phyloP scores from a whole-genome alignment of 805 yeast species.

The Wickerhamiella dianesei region DNA sequence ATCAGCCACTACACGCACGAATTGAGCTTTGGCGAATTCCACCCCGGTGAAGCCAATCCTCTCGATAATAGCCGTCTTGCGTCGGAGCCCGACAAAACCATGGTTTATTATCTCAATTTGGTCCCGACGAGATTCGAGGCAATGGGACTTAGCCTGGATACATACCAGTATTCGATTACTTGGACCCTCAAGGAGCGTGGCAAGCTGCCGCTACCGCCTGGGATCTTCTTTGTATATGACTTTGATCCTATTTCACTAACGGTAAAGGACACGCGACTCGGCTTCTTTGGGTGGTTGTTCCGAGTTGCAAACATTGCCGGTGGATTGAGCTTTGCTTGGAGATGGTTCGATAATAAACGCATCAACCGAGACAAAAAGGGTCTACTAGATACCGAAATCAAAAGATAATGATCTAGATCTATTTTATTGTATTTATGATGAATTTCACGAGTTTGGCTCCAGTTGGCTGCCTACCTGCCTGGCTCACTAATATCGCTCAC shows the following conservation, averaged over 20 bases:
- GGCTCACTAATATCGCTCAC: too few species aligned
- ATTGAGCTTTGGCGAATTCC: slow-evolving; percentile 81
- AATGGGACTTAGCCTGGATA: slow-evolving; percentile 58
- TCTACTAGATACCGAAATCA: too few species aligned
- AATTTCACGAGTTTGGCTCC: too few species aligned
- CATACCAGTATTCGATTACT: slow-evolving; percentile 63
- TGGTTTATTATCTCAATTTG: slow-evolving; percentile 57
- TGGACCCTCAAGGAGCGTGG: background rate
- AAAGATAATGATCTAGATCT: too few species aligned
- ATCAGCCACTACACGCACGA: slow-evolving; percentile 78
- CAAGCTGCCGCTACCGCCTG: slow-evolving; percentile 36
- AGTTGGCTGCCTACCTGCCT: too few species aligned
- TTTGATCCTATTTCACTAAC: slow-evolving; percentile 74
- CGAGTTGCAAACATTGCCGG: slow-evolving; percentile 72
- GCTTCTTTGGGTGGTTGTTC: slow-evolving; percentile 65
- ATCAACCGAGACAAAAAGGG: too few species aligned
- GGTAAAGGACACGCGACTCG: slow-evolving; percentile 55
- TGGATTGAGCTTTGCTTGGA: slow-evolving; percentile 39
- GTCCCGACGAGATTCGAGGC: slow-evolving; percentile 62
- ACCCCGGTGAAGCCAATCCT: slow-evolving; percentile 78
- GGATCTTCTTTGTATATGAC: slow-evolving; percentile 70
- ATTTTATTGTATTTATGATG: too few species aligned
- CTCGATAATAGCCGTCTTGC: slow-evolving; percentile 54
- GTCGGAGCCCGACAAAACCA: slow-evolving; percentile 29
- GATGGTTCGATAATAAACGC: slow-evolving; percentile 1